Conservation (phyloP, 179 eudicot genomes). For the Silene noctiflora region DNA sequence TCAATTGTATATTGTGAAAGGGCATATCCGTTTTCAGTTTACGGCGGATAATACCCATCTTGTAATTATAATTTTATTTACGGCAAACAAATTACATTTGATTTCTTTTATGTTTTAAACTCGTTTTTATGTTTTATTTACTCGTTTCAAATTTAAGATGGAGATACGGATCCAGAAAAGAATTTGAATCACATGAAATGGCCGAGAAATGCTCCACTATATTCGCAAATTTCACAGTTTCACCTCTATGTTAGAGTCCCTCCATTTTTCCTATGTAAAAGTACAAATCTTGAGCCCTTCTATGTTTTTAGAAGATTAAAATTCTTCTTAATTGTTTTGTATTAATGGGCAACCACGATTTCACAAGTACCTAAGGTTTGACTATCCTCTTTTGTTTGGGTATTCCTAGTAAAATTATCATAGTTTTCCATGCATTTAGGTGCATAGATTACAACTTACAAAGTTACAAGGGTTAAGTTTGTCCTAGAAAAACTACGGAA, state of each 20-base stretch:
- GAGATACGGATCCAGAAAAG: neutral
- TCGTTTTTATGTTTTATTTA: too few species aligned
- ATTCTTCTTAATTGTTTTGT: slow-evolving; percentile 30
- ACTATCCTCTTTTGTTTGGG: slow-evolving; percentile 14
- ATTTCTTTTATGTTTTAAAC: too few species aligned
- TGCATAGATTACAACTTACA: too few species aligned
- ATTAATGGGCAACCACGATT: slow-evolving; percentile 10
- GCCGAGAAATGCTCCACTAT: slow-evolving; percentile 26
- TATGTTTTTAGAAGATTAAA: slow-evolving; percentile 20
- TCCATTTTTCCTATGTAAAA: neutral
- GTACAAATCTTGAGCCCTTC: slow-evolving; percentile 11
- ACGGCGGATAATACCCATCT: too few species aligned
- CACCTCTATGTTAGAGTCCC: slow-evolving; percentile 5
- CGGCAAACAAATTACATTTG: too few species aligned
- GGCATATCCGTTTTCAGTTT: too few species aligned
- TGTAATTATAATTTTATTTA: too few species aligned
- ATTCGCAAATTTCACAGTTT: neutral
- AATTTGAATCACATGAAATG: slow-evolving; percentile 22
- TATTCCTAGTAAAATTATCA: neutral
- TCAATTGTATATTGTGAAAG: too few species aligned
- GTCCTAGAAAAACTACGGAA: too few species aligned
- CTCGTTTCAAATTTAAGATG: too few species aligned
- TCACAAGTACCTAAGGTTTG: neutral
- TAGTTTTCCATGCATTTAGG: neutral
- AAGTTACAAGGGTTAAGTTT: too few species aligned